Base-by-base conservation (phyloP, 73 alveolate species). In the Tetrahymena malaccensis region DNA sequence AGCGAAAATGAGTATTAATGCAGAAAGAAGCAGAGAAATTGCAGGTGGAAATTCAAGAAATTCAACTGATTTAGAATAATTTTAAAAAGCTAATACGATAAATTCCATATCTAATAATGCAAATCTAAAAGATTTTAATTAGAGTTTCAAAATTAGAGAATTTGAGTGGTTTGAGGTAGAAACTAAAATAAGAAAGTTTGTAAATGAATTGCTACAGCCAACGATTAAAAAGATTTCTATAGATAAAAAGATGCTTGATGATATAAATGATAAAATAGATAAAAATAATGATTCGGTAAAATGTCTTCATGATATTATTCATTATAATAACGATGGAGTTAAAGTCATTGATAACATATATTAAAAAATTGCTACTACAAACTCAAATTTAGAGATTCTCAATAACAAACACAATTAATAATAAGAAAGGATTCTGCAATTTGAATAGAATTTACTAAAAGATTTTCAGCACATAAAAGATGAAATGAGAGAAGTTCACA, bases 101-200 rank as follows among this genome's bases (percentile, higher is more conserved):
- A 70, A 70, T 33, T 2, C 89, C 10, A 31, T 70, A 1, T n/a
- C 89, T n/a, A 70, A 70, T n/a, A 70, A 70, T n/a, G 89, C 89
- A 22, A 70, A 70, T 70, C 37, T 70, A n/a, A 70, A 70, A 70
- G 89, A 70, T 25, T 70, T 70, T 70, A 70, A 70, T 70, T 31
- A 70, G 89, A 70, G 31, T 31, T 94, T 70, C 85, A 94, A 94
- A 34, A 94, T 94, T 4, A 94, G 96, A 94, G 96, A 94, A 35
- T 94, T 84, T 31, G 96, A 94, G 40, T 94, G 96, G 96, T 94
- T 94, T 84, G 96, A 94, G 55, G 94, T 94, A 10, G 96, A 94
- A 43, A 94, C 96, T 33, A 94, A 94, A 50, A 94, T 94, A 31
- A 94, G 96, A 31, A 85, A 85, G 84, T 94, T 94, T 40, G 96